Base-by-base conservation (phyloP, 2,329 filamentous ascomycete species). In the Paecilomyces fulvus region DNA sequence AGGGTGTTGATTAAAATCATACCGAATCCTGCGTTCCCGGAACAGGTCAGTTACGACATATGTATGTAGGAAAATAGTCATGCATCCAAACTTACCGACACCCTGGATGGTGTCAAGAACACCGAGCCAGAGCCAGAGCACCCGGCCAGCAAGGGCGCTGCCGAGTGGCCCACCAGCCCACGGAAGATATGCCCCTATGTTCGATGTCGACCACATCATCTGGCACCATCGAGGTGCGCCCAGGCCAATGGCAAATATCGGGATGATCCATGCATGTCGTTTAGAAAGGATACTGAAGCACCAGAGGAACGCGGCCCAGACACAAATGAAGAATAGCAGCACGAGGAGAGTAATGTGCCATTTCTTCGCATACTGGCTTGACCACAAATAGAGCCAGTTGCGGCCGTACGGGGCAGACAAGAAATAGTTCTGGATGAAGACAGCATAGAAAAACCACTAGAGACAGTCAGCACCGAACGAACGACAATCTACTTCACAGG, bases 1-100 rank as follows among this genome's bases (percentile, higher is more conserved):
- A 83, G 69, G 1, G 82, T 84, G 65, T 83, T 80, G 51, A 85
- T 69, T 14, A 85, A 73, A 54, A 85, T 79, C 82, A 85, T 85
- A 56, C 83, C 83, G 55, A 85, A 77, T 11, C 59, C 59, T 61
- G n/a, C 37, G 30, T 49, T 8, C 17, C n/a, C 37, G 17, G 14
- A 2, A 43, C 10, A 17, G 8, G n/a, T 43, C 14, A 43, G 37
- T 43, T 17, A 20, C 8, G 37, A 6, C 12, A 17, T 8, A 17
- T 9, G 46, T 50, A n/a, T 17, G 12, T 43, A 31, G 6, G 9
- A 51, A 51, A 25, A 11, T 12, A 10, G 17, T 14, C 14, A 52
- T 7, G n/a, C 8, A 31, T 30, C 17, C 30, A 33, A 33, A 49
- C 56, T 56, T 59, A 20, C 83, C 83, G 6, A 84, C 79, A 53